Conservation (phyloP, 176 grass and related monocot species). For the Triticum turgidum region DNA sequence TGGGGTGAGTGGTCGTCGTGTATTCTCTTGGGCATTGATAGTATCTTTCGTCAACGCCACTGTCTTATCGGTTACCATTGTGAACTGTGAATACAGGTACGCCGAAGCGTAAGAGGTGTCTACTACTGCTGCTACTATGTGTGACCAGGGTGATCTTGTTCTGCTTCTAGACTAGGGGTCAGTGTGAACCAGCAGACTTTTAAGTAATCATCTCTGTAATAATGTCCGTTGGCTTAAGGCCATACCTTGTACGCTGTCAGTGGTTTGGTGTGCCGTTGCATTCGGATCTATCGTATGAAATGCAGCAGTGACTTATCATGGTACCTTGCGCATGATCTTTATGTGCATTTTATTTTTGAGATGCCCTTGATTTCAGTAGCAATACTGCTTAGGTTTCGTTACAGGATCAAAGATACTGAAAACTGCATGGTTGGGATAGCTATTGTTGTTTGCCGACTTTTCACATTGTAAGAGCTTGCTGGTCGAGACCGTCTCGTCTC, state of each 20-base stretch:
- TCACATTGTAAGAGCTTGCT: too few relatives aligned
- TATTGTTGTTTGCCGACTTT: too few relatives aligned
- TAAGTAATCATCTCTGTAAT: slow-evolving; percentile 37
- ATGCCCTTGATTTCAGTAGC: not conserved
- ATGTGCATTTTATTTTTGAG: not conserved
- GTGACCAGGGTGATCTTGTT: not conserved
- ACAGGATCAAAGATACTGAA: too few relatives aligned
- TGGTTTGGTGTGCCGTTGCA: not conserved
- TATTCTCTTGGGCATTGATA: not conserved
- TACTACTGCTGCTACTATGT: not conserved
- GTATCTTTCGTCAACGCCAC: not conserved
- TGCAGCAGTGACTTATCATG: not conserved
- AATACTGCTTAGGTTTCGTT: too few relatives aligned
- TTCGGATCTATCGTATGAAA: slow-evolving; percentile 8
- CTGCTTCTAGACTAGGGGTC: slow-evolving; percentile 35
- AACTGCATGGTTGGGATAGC: too few relatives aligned
- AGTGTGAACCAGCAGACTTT: slow-evolving; percentile 25
- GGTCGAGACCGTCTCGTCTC: too few relatives aligned
- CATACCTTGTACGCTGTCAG: not conserved
- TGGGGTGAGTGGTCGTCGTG: slow-evolving; percentile 43
- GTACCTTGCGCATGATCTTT: too few relatives aligned
- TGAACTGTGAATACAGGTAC: slow-evolving; percentile 46
- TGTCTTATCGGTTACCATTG: not conserved
- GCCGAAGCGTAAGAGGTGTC: slow-evolving; percentile 54
- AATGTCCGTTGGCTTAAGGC: slow-evolving; percentile 20